Evolutionary conservation across 129 eudicot genomes (phyloP), one percentile per base, ranked within the genome.

Genomic region (Centella asiatica): DNA sequence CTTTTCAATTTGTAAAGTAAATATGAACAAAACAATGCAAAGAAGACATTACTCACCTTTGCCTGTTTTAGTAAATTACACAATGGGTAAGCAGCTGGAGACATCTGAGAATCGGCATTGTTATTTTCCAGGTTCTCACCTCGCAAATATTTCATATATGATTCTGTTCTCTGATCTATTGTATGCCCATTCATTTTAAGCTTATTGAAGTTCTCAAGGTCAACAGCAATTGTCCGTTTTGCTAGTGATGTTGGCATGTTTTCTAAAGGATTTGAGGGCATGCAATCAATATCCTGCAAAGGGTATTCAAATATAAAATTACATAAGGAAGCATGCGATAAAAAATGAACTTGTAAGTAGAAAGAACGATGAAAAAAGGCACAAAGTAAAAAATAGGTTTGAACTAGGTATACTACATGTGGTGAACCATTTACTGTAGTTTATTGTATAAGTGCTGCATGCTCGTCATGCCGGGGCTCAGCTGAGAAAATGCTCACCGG

Each of bases 181-280:
- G 74, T 70, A 29, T 26, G 74, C 46, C 79, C 86, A 52, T 72
- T 75, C 69, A 72, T 62, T 70, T 72, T 82, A 28, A 76, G 58
- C 72, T 87, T 83, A 67, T 73, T 80, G 57, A 87, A 73, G 69
- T 74, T 79, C 73, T 84, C 79, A 47, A 68, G 74, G 60, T 80
- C 88, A 75, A 62, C 68, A 44, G 70, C 56, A 52, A 69, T 31
- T n/a, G 73, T 62, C 56, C 62, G 85, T 44, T 69, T 78, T 70
- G 76, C 78, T 50, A 78, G 73, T 56, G 83, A 81, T 59, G 86
- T 84, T 25, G 90, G 90, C 78, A 83, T 79, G 57, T 83, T 79
- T 29, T 74, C 90, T 75, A 80, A 26, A 52, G 75, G 76, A 46
- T 83, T 74, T 57, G 63, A 64, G 42, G 83, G 86, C 90, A 83